Evolutionary conservation across 2,329 filamentous ascomycete species (phyloP), one percentile per base, ranked within the genome.

Genomic region (Xylaria sp.): DNA sequence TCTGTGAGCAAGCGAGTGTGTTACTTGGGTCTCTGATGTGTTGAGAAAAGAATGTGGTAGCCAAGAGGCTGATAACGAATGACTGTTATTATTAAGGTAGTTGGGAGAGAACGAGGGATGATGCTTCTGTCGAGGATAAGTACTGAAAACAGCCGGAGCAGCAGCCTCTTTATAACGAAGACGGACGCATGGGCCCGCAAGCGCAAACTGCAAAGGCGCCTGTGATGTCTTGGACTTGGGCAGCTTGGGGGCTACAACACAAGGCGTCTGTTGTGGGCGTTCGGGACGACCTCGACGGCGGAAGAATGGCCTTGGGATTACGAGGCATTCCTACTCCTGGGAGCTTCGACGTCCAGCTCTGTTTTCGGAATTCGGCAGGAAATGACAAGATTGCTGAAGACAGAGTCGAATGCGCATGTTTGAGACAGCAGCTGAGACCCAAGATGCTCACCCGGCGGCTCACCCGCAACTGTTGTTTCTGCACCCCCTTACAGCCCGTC

Each of bases 21-120:
- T 48, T 46, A 18, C 17, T 22, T 42, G 39, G 20, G 19, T 44
- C 41, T 48, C 22, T 51, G 22, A n/a, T n/a, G n/a, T n/a, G n/a
- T n/a, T n/a, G n/a, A n/a, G n/a, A 57, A 66, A 67, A 59, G 64
- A 66, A 39, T 57, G 63, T 66, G 62, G 50, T 62, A 55, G 64
- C 64, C 60, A 38, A 59, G 44, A 48, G 58, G 62, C 63, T 59
- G 13, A 54, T 51, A 67, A 63, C 48, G 65, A 69, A 51, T 62
- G 66, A 66, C 61, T 64, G 38, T 59, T 48, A 29, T 48, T 51
- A 56, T 59, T 57, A 55, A 45, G 54, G 53, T 57, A 39, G 44
- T 34, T 55, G 45, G 21, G 34, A 52, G 61, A 52, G 54, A 58
- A 34, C 38, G 58, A 51, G 49, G 57, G 62, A 48, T 61, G 55